These are phyloP conservation scores for Septoria petroselini DNA, from an alignment of 2,329 filamentous ascomycete genomes.

Conservation along the genomic window DNA sequence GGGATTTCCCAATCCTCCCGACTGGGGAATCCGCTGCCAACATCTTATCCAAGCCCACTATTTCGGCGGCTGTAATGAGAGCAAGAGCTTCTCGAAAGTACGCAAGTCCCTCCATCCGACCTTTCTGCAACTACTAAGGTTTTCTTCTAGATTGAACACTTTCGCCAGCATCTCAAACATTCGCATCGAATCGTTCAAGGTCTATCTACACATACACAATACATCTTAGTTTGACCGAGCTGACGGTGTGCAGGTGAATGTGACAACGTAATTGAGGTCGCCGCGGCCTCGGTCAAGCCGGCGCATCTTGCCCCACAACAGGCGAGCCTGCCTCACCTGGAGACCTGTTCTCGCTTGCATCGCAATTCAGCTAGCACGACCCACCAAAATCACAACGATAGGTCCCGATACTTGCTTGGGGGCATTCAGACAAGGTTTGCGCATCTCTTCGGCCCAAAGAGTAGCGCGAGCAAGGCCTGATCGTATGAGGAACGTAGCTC, in stretches of 20 bases:
- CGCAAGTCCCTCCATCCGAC: not conserved
- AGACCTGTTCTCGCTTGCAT: not conserved
- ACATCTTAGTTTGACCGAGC: not conserved
- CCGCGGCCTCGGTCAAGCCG: not conserved
- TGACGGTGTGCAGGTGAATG: conserved; percentile 1
- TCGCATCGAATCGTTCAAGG: not conserved
- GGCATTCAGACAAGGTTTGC: not conserved
- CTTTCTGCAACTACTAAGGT: not conserved
- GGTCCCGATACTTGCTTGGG: not conserved
- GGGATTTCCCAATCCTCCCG: conserved; percentile 5
- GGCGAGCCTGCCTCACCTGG: not conserved
- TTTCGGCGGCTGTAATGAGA: conserved; percentile 8
- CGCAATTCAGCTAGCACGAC: not conserved
- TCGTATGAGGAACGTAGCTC: no score
- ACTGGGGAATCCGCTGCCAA: conserved; percentile 9
- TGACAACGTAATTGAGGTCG: not conserved
- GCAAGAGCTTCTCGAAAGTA: conserved; percentile 3
- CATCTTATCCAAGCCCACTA: conserved; percentile 7
- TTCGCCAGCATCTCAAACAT: conserved; percentile 5
- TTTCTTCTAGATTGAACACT: not conserved
- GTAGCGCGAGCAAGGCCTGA: no score
- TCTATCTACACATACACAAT: not conserved
- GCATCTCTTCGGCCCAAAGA: not conserved
- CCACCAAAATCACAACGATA: not conserved
- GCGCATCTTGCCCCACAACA: not conserved